Conservation (phyloP, 352 stramenopile species). For the Globisporangium irregulare region DNA sequence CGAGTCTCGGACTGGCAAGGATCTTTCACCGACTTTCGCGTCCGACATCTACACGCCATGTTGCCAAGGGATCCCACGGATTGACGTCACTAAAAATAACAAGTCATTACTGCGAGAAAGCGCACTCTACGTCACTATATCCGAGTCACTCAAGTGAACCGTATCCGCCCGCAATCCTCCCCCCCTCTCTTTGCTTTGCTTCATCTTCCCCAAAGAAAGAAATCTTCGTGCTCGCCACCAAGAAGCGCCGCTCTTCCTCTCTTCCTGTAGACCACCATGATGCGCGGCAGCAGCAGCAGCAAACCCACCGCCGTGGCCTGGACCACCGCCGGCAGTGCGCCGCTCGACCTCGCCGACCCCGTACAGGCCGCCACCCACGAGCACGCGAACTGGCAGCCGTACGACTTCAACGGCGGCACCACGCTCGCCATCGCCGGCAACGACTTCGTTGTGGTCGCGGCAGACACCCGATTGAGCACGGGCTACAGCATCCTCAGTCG, state of each 20-base stretch:
- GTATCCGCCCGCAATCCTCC: background rate
- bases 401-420: conserved; percentile 86
- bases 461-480: conserved; percentile 94
- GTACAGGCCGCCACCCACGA: conserved; percentile 35
- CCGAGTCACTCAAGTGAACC: background rate
- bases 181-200: background rate
- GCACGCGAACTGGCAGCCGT: conserved; percentile 72
- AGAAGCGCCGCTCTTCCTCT: background rate
- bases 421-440: conserved; percentile 92
- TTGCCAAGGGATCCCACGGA: too few relatives aligned
- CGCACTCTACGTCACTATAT: background rate
- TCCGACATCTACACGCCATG: background rate
- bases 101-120: background rate
- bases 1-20: background rate
- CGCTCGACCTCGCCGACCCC: conserved; percentile 32
- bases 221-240: conserved; percentile 4
- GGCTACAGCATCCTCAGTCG: conserved; percentile 97
- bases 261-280: conserved; percentile 5
- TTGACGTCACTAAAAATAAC: background rate
- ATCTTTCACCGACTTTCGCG: background rate
- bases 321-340: conserved; percentile 57
- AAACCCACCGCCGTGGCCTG: conserved; percentile 60
- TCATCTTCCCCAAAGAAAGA: conserved; percentile 7
- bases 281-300: conserved; percentile 18
- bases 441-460: conserved; percentile 96